Evolutionary conservation across 352 stramenopile genomes (phyloP), one percentile per base, ranked within the genome.

Genomic region (Phytophthora litchii): DNA sequence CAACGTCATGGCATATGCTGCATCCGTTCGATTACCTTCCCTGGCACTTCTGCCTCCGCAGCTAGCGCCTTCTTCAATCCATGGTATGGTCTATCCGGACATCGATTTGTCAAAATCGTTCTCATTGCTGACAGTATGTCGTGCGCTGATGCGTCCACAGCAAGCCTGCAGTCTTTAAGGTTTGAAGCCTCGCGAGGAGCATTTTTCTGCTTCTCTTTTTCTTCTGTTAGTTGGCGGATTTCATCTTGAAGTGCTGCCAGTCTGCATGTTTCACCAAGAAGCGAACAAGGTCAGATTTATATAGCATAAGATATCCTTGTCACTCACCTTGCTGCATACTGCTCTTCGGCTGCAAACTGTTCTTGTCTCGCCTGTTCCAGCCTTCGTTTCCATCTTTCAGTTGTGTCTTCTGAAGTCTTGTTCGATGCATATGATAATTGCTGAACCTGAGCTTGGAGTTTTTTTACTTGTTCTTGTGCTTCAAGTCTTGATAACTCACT

Each of bases 51-150:
- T 8, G 82, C 76, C 2, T 92, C 76, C 6, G 74, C 67, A 31
- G 78, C 82, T 23, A 94, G 60, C 14, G 84, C 80, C 54, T 94
- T 94, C 53, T 92, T 94, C 34, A 94, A 72, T 0, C 84, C 82
- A 34, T 91, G 90, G 50, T 91, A 94, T 3, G 84, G 84, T 23
- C 80, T 53, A 20, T 86, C 71, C 13, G 80, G 65, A 21, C 77
- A 94, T 17, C 84, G 67, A 44, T 46, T 69, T 7, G 44, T 57
- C 17, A 93, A 45, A 53, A 91, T 91, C 12, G 83, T 74, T 20
- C 83, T 85, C 65, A 93, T 93, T 0, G 70, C 61, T n/a, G 78
- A 80, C 0, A 91, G 52, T 21, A 93, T 80, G 20, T 91, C 81
- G 35, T 84, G 62, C 2, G 73, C 80, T 16, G 79, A 87, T 0